Percentiles rank a stretch among this genome's conserved stretches.
Conservation (phyloP, 176 grass and related monocot species). For the Elymus sibiricus region DNA sequence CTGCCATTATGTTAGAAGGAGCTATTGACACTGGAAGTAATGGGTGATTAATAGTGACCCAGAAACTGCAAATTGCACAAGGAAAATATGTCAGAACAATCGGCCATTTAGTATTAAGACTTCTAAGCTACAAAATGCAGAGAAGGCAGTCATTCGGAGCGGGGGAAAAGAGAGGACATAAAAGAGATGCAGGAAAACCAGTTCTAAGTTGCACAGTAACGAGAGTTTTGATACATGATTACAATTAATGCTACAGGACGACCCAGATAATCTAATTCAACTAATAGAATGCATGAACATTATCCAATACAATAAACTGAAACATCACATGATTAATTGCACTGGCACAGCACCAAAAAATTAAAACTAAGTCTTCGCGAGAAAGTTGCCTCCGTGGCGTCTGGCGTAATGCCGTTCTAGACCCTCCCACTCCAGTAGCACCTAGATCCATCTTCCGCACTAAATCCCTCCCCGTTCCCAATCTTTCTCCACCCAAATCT, state of each 20-base stretch:
- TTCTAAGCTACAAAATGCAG: not conserved
- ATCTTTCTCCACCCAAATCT: too few species aligned
- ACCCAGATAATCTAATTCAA: not conserved
- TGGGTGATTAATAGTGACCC: slow-evolving; percentile 53
- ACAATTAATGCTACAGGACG: not conserved
- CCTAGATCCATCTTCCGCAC: too few species aligned
- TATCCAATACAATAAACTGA: not conserved
- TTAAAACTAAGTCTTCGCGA: too few species aligned
- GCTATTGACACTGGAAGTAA: slow-evolving; percentile 50
- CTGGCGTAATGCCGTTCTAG: too few species aligned
- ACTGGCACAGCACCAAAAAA: not conserved
- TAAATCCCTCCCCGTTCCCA: too few species aligned
- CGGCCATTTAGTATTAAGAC: not conserved
- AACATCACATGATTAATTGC: not conserved
- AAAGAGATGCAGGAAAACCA: slow-evolving; percentile 1
- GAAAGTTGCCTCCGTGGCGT: too few species aligned
- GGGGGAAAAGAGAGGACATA: not conserved
- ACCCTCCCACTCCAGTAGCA: too few species aligned
- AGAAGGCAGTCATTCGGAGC: not conserved
- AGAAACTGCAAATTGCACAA: slow-evolving; percentile 63
- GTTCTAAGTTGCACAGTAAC: not conserved
- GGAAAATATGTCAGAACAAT: slow-evolving; percentile 37
- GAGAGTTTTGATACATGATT: not conserved
- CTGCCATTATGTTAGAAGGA: slow-evolving; percentile 35
- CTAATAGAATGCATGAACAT: not conserved